Percentiles rank a stretch among this genome's conserved stretches.
Evolutionary conservation across 1,139 yeast genomes (phyloP).

Genomic region (Suhomyces choctaworum): DNA sequence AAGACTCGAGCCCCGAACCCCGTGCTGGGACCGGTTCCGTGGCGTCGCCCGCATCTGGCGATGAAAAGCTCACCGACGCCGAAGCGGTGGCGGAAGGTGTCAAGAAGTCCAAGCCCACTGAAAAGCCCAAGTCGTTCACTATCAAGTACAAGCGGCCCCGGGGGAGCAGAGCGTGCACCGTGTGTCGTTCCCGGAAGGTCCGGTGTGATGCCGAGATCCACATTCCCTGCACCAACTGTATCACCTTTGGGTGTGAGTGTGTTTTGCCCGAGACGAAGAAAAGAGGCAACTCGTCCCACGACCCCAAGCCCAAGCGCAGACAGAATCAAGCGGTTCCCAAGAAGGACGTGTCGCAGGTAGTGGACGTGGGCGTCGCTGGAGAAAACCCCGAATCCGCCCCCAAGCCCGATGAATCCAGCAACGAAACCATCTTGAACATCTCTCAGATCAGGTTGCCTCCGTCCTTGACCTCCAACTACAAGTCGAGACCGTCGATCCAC

Average conservation of each 20-base stretch:
- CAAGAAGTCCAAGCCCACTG: constrained; percentile 16
- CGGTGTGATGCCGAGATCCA: constrained; percentile 67
- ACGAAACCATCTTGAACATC: constrained; percentile 46
- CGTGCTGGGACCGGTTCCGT: constrained; percentile 1
- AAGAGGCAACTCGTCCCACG: constrained; percentile 34
- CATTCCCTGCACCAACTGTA: constrained; percentile 76
- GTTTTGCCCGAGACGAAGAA: constrained; percentile 59
- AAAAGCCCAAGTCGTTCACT: constrained; percentile 51
- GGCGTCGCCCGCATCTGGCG: constrained; percentile 2
- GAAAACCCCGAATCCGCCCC: constrained; percentile 5
- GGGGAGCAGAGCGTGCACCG: constrained; percentile 54
- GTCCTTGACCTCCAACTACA: constrained; percentile 43
- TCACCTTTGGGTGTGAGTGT: constrained; percentile 76
- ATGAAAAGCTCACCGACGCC: constrained; percentile 8
- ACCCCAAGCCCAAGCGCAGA: constrained; percentile 25
- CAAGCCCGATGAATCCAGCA: constrained; percentile 11
- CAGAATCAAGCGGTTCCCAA: constrained; percentile 9
- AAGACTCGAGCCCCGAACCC: no score
- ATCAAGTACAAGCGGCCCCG: constrained; percentile 53
- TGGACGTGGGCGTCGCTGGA: constrained; percentile 3
- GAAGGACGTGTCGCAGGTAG: constrained; percentile 6
- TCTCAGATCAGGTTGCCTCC: constrained; percentile 49
- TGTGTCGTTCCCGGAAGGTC: constrained; percentile 71
- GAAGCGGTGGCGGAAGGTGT: constrained; percentile 10
- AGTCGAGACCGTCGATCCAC: constrained; percentile 42